Evolutionary conservation across 495 filamentous ascomycete species (phyloP).

Genomic region (Schizothecium vesticola): DNA sequence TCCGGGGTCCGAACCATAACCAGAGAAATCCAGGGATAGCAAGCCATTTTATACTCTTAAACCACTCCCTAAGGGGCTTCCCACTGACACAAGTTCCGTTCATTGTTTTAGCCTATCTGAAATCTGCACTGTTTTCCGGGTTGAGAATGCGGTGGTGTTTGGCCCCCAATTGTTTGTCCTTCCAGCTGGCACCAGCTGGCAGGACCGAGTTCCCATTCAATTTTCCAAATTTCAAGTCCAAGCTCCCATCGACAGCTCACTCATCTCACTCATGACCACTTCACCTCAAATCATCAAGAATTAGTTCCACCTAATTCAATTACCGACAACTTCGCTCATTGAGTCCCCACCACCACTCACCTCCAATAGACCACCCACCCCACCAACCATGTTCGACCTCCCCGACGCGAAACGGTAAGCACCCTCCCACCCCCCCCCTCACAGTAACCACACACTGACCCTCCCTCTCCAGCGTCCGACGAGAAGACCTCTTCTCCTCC

Average conservation of each 20-base stretch:
- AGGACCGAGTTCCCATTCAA: neutral
- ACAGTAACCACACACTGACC: conserved; percentile 1
- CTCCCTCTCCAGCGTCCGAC: conserved; percentile 43
- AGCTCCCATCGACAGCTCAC: neutral
- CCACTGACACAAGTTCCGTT: neutral
- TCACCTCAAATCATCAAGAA: neutral
- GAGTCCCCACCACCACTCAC: neutral
- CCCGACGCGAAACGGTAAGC: conserved; percentile 50
- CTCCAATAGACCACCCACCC: neutral
- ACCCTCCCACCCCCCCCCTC: neutral
- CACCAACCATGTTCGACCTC: conserved; percentile 43
- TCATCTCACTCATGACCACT: neutral
- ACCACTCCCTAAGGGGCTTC: neutral
- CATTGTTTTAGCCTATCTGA: neutral
- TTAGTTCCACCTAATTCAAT: neutral
- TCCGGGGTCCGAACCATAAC: neutral
- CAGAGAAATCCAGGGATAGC: neutral
- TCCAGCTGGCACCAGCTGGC: neutral
- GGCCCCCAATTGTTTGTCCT: neutral
- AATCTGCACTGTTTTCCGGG: neutral
- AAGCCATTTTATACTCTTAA: neutral
- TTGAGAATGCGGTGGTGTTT: neutral
- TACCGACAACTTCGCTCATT: neutral
- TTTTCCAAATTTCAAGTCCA: neutral
- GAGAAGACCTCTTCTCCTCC: conserved; percentile 45